Evolutionary conservation across 768 basidiomycete genomes (phyloP), one percentile per base, ranked within the genome.

Genomic region (Suillus clintonianus): DNA sequence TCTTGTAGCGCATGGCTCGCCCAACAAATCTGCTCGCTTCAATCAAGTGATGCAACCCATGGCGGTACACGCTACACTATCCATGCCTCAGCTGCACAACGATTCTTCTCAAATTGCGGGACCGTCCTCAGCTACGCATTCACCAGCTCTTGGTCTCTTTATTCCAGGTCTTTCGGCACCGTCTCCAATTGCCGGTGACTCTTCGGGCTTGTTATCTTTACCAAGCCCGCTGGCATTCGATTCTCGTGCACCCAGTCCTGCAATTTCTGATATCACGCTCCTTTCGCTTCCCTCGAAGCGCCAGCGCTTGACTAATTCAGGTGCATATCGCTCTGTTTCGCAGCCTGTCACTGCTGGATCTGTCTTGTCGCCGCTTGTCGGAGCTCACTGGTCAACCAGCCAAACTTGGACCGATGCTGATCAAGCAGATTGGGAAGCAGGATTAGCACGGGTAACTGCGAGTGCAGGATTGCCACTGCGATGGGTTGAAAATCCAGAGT

Each of bases 401-500:
- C 45, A 48, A 24, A 24, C 37, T 24, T 62, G 61, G 61, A 57
- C 61, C 4, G 17, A 37, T 15, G 24, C 54, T 34, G 39, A 62
- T 15, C 61, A 62, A 6, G 41, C 24, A n/a, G 37, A 45, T 41
- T 62, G 37, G 51, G 61, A 62, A 34, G 9, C 30, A n/a, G 39
- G 39, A 9, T 22, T 79, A 48, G 67, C 65, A 6, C 27, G 66
- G 8, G 36, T 79, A 1, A 80, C 76, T 41, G 76, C 76, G 13
- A 73, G 77, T 14, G 72, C 70, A 39, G 74, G 72, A 0, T 68
- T 80, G 19, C 68, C 79, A 14, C 69, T 81, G 0, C 69, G 69
- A 4, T 81, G 77, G 77, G 74, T 80, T 17, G 73, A 77, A n/a
- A 79, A 80, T 66, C 72, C 73, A 1, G 76, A 77, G 36, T 77